These are phyloP conservation scores for Cenchrus americanus DNA, from an alignment of 176 grass and related monocot species.

Conservation along the genomic window DNA sequence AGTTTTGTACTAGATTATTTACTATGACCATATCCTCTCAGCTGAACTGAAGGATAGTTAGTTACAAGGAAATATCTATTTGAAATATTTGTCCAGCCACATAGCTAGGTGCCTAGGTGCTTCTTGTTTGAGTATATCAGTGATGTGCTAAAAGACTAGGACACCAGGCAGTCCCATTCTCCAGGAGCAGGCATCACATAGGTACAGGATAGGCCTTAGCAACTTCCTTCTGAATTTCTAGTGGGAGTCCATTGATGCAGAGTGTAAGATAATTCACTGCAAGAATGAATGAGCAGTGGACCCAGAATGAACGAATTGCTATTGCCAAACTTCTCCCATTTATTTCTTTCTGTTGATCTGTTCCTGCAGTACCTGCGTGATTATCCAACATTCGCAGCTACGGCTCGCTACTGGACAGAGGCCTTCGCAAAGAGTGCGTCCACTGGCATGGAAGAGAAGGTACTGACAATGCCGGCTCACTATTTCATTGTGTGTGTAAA, in stretches of 20 bases:
- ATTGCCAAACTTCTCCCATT: background rate
- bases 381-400: slow-evolving; percentile 66
- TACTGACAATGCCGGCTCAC: background rate
- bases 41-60: background rate
- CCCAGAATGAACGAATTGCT: background rate
- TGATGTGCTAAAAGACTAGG: background rate
- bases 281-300: background rate
- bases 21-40: background rate
- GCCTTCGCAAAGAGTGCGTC: slow-evolving; percentile 82
- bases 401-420: slow-evolving; percentile 97
- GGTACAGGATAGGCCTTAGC: background rate
- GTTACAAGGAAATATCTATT: background rate
- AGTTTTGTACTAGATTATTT: background rate
- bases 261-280: slow-evolving; percentile 1
- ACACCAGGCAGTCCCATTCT: background rate
- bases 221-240: background rate
- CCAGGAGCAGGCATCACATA: background rate
- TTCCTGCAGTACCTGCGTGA: slow-evolving; percentile 75
- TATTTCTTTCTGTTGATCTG: background rate
- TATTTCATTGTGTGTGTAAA: background rate
- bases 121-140: background rate
- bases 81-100: slow-evolving; percentile 1
- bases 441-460: slow-evolving; percentile 94
- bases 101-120: background rate
- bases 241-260: background rate